These are phyloP conservation scores for Trichoderma lentiforme DNA, from an alignment of 2,329 filamentous ascomycete species.

Conservation along the genomic window DNA sequence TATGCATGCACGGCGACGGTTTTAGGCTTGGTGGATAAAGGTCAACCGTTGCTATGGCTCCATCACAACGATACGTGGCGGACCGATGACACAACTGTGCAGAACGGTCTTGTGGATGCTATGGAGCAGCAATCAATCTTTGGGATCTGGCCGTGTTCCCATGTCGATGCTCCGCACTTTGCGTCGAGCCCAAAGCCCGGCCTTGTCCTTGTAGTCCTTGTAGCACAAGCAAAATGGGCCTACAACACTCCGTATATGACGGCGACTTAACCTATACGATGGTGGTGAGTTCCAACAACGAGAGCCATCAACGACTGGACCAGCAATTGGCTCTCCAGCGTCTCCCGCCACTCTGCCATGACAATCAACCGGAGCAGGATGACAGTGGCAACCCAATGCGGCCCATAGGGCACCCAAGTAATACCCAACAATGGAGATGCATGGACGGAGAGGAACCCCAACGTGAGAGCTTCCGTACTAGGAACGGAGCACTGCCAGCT, in stretches of 20 bases:
- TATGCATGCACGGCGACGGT: conserved; percentile 9
- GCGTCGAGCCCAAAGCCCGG: neutral
- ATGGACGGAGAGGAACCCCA: neutral
- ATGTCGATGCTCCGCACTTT: neutral
- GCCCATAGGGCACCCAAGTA: conserved; percentile 9
- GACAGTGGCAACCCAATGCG: neutral
- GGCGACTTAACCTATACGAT: neutral
- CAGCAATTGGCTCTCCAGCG: neutral
- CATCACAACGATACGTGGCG: conserved; percentile 11
- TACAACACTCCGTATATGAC: neutral
- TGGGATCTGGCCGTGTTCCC: neutral
- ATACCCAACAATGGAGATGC: conserved; percentile 15
- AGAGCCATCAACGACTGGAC: neutral
- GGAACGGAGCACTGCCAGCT: neutral
- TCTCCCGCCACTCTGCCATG: neutral
- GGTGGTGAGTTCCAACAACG: neutral
- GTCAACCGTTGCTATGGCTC: conserved; percentile 6
- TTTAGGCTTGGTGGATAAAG: neutral
- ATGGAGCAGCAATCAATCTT: conserved; percentile 8
- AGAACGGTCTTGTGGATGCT: neutral
- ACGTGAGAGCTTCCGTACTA: conserved; percentile 6
- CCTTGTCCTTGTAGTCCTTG: neutral
- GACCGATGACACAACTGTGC: conserved; percentile 8
- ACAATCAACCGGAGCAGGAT: neutral
- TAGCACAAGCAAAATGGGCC: neutral